phyloP scores from a whole-genome alignment of 2,329 filamentous ascomycete genomes.

The Aureobasidium uvarum region DNA sequence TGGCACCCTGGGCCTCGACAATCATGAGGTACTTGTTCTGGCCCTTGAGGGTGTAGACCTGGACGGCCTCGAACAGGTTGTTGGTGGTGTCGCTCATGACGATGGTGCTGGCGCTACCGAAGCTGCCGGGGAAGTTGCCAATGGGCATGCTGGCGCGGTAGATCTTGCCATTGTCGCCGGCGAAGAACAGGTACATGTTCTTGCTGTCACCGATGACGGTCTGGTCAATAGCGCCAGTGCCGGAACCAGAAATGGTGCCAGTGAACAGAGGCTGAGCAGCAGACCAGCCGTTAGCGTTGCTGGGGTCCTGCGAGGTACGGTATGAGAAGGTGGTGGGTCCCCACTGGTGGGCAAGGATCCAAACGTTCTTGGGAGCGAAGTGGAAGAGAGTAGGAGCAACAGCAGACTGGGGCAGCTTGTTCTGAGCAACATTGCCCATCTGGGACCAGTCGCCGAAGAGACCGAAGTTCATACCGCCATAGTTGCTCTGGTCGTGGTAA shows the following conservation, averaged over 20 bases:
- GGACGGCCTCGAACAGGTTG: constrained; percentile 64
- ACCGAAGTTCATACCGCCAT: constrained; percentile 60
- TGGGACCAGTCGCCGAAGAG: constrained; percentile 55
- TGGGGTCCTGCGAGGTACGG: constrained; percentile 58
- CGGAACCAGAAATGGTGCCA: constrained; percentile 52
- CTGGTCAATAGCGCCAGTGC: constrained; percentile 61
- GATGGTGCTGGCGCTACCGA: constrained; percentile 54
- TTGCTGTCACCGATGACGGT: constrained; percentile 60
- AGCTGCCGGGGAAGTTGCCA: constrained; percentile 59
- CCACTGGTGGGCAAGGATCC: constrained; percentile 68
- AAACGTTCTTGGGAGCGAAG: constrained; percentile 60
- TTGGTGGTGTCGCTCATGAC: constrained; percentile 55
- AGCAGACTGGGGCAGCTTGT: constrained; percentile 46
- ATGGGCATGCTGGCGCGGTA: constrained; percentile 64
- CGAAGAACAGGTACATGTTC: constrained; percentile 67
- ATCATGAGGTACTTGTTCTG: constrained; percentile 63
- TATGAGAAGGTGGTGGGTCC: constrained; percentile 60
- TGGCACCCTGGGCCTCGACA: constrained; percentile 59
- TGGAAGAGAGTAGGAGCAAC: constrained; percentile 64
- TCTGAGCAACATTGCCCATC: constrained; percentile 56
- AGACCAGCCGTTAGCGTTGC: constrained; percentile 59
- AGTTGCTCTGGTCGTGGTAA: constrained; percentile 48
- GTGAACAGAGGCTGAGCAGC: constrained; percentile 55
- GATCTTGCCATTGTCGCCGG: constrained; percentile 65
- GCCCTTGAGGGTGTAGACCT: constrained; percentile 61